Evolutionary conservation across 352 stramenopile genomes (phyloP), one percentile per base, ranked within the genome.

Genomic region (Pythium biforme): DNA sequence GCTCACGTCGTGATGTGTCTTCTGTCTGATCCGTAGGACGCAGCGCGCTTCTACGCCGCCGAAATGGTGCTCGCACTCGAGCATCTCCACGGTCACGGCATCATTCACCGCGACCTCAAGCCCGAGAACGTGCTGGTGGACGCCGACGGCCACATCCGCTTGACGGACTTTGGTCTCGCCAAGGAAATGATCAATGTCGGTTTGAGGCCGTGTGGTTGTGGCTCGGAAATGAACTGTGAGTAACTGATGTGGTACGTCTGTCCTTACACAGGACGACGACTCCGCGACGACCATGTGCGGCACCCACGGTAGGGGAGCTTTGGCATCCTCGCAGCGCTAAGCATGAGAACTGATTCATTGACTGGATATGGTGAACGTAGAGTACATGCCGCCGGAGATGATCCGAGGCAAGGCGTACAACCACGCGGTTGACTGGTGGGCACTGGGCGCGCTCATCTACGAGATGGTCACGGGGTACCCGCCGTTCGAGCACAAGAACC

Each of bases 301-400:
- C 61, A 94, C 84, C 6, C 88, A 94, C 43, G 82, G 83, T 89
- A 46, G 43, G 62, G 17, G 20, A 23, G 33, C 19, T 47, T 8
- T 26, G 40, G 19, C 25, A 27, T 7, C 8, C 14, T 15, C 20
- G 3, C 39, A n/a, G n/a, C n/a, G n/a, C n/a, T n/a, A n/a, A n/a
- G n/a, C n/a, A n/a, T n/a, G n/a, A n/a, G n/a, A 45, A 45, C 27
- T 47, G 29, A 33, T 27, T 9, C 23, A 29, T 29, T 48, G 45
- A 46, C 37, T n/a, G n/a, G n/a, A n/a, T n/a, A n/a, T n/a, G n/a
- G n/a, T n/a, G n/a, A 43, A 43, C 15, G 2, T 37, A 92, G 83
- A 95, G 62, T 95, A 95, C 59, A 95, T 95, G 83, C 79, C 86
- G 15, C 86, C 86, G 8, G 83, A 95, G 66, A 93, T 93, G 84